Percentiles rank a stretch among this genome's conserved stretches.
These are phyloP conservation scores for Ochromonas danica DNA, from an alignment of 108 stramenopile genomes.

Conservation along the genomic window DNA sequence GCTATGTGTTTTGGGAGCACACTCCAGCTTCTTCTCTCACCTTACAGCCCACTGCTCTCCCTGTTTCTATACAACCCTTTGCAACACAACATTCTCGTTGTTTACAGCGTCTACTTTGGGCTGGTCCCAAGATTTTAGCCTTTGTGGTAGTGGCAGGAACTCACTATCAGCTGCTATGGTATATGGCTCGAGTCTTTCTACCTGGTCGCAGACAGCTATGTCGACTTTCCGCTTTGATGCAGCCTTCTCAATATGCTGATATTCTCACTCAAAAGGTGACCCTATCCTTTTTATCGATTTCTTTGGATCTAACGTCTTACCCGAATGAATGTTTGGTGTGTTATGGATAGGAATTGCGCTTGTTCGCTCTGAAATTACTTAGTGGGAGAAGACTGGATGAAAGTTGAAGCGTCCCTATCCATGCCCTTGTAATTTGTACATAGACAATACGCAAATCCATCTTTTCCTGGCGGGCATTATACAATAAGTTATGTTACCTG, in stretches of 20 bases:
- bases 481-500: too few relatives aligned
- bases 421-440: too few relatives aligned
- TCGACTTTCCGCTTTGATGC: not conserved
- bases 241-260: conserved; percentile 12
- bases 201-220: conserved; percentile 13
- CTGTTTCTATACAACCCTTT: not conserved
- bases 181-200: conserved; percentile 8
- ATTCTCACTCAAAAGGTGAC: conserved; percentile 29
- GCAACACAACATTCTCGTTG: not conserved
- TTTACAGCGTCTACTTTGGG: not conserved
- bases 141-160: conserved; percentile 11
- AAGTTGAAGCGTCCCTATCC: too few relatives aligned
- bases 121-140: not conserved
- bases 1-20: conserved; percentile 10
- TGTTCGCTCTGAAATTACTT: too few relatives aligned
- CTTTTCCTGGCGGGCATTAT: too few relatives aligned
- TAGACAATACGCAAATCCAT: too few relatives aligned
- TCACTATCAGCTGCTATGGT: conserved; percentile 15
- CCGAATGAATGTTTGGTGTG: too few relatives aligned
- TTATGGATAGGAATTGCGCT: too few relatives aligned
- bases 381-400: too few relatives aligned
- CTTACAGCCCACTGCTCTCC: not conserved
- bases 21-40: not conserved
- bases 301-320: too few relatives aligned
- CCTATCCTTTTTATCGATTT: too few relatives aligned